phyloP scores from a whole-genome alignment of 2,329 filamentous ascomycete species.

The Ceratocystiopsis minuta region DNA sequence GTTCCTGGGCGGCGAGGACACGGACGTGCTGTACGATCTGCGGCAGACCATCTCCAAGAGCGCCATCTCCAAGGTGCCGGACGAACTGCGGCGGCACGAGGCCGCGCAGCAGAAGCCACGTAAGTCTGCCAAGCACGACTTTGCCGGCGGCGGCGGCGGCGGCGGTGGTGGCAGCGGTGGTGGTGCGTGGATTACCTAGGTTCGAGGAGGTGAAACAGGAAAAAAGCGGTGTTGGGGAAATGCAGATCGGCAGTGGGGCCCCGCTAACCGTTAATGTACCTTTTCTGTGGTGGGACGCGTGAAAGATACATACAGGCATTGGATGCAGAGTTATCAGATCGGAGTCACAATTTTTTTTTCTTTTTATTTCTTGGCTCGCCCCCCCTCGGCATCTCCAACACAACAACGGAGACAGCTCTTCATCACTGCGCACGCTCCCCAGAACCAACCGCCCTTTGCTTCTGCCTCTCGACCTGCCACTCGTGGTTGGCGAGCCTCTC shows the following conservation, averaged over 20 bases:
- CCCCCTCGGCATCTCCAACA: background rate
- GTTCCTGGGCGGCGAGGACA: constrained; percentile 80
- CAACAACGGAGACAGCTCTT: too few species aligned
- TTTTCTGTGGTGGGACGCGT: too few species aligned
- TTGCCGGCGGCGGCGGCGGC: constrained; percentile 12
- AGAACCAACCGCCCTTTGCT: too few species aligned
- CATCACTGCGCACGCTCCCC: too few species aligned
- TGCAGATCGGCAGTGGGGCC: too few species aligned
- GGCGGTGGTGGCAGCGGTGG: too few species aligned
- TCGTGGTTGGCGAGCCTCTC: too few species aligned
- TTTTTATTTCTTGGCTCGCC: too few species aligned
- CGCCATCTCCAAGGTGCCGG: constrained; percentile 70
- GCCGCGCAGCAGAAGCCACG: constrained; percentile 67
- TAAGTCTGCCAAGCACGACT: constrained; percentile 11
- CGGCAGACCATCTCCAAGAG: constrained; percentile 93
- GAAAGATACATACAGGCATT: too few species aligned
- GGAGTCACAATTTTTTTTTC: background rate
- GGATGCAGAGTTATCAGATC: background rate
- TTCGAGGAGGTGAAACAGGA: too few species aligned
- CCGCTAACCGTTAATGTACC: background rate
- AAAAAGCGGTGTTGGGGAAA: background rate
- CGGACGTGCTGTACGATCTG: constrained; percentile 81
- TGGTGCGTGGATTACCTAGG: too few species aligned
- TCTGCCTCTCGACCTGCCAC: too few species aligned
- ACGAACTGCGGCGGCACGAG: constrained; percentile 78